Evolutionary conservation across 306 rosid species (phyloP), one percentile per base, ranked within the genome.

Genomic region (Aeschynomene evenia): DNA sequence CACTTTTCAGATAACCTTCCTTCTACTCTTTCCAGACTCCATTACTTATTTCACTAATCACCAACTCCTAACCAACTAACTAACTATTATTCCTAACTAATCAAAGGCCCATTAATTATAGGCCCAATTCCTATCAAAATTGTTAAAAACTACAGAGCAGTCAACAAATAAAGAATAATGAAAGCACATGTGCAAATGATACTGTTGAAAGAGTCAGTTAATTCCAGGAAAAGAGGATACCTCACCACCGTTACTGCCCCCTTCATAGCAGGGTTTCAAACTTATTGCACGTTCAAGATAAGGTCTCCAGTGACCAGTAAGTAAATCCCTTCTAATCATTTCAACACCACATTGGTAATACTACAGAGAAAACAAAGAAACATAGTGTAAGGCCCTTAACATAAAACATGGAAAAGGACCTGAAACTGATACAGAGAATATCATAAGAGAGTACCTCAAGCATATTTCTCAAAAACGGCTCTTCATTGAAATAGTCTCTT

Each of bases 281-380:
- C 90, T 88, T 71, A 94, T 71, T 66, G 96, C 97, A 77, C 96
- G 98, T 70, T 90, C 92, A 81, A 94, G 96, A 77, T 94, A 94
- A 68, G 98, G 98, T 77, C 84, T 87, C 98, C 98, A 90, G n/a
- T 90, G 98, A 87, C 98, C 98, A 57, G 86, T 87, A 72, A 94
- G 91, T 74, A 94, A 85, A 68, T 94, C 98, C 84, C 98, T 87
- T 72, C 98, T 76, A 71, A 94, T 90, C 98, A 94, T 94, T 85
- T 94, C 98, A 76, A 94, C 97, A 0, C 98, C 98, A n/a, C 90
- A 55, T 94, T 94, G 98, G 82, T 81, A 87, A 68, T 70, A 62
- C 97, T 94, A 79, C 69, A 66, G 4, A n/a, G 50, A 58, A 29
- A 12, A 69, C 5, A 51, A 48, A n/a, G 14, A 65, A 31, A 52